Evolutionary conservation across 305 asterid species (phyloP).

Genomic region (Fraxinus dipetala): DNA sequence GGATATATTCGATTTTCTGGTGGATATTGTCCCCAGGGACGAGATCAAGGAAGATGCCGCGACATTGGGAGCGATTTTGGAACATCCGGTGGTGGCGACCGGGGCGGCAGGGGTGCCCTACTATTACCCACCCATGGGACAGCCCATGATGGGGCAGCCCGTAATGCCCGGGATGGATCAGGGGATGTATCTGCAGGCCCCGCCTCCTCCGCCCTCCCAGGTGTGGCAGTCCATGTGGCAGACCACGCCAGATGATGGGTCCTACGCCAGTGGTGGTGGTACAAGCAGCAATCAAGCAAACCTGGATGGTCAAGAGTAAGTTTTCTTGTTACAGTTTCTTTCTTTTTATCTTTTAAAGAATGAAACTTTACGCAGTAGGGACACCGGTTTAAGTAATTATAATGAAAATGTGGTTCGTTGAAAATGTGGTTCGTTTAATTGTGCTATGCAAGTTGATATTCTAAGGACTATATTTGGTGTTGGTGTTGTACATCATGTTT

Average conservation of each 20-base stretch:
- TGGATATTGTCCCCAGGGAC: constrained; percentile 36
- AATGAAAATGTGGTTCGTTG: neutral
- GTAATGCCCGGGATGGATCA: constrained; percentile 39
- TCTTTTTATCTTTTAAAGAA: neutral
- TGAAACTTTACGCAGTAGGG: neutral
- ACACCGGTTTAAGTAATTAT: neutral
- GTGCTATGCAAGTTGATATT: neutral
- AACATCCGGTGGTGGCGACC: neutral
- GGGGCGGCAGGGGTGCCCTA: constrained; percentile 36
- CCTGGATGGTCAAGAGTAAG: constrained; percentile 46
- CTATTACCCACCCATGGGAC: constrained; percentile 46
- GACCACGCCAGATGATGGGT: constrained; percentile 19
- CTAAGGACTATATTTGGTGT: neutral
- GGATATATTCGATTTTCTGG: constrained; percentile 33
- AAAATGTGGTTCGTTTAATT: neutral
- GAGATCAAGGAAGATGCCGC: constrained; percentile 38
- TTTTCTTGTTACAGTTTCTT: neutral
- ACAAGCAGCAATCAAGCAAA: constrained; percentile 39
- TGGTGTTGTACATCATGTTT: neutral
- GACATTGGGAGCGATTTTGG: constrained; percentile 32
- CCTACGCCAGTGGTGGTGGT: constrained; percentile 36
- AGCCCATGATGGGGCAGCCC: constrained; percentile 49
- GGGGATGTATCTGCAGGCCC: constrained; percentile 33
- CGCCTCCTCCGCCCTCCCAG: constrained; percentile 40
- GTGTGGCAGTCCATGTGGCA: constrained; percentile 58